Base-by-base conservation (phyloP, 2,329 filamentous ascomycete species). In the Nannizziopsis barbatae region DNA sequence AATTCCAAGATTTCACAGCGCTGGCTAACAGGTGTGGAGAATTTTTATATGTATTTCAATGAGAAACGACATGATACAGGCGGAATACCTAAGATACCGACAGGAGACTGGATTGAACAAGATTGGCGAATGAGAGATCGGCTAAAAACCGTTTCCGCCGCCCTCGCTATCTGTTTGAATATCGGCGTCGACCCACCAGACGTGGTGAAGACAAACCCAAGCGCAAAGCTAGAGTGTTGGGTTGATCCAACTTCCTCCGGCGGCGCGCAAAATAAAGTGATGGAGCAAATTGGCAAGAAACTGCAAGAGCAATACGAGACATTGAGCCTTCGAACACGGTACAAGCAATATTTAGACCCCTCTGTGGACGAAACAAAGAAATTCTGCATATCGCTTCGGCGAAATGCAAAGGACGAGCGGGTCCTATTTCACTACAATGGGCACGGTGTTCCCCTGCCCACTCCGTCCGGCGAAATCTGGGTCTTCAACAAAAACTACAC, bases 1-100 rank as follows among this genome's bases (percentile, higher is more conserved):
- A 18, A n/a, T 7, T 33, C 32, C 10, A 14, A 32, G 30, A 30
- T 52, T 33, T 6, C 50, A 49, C n/a, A 27, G 35, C 7, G 35
- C n/a, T 37, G 14, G 14, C 12, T 14, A 37, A 6, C 22, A 8
- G 14, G 33, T 11, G 32, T 43, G 48, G 66, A 95, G 84, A 93
- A 87, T 57, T 98, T 94, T 80, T 96, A 95, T 72, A 96, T 96
- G 90, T 98, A 98, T 69, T 98, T 86, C 67, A 95, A 90, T 54
- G 92, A 98, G 67, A 96, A 96, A 68, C 83, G 90, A 46, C 92
- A 98, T 68, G 92, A 96, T 64, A 92, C 87, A 17, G 90, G 87
- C 32, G 92, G 88, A 17, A 87, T 89, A 56, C 86, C 88, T 12
- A 86, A 88, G 62, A 69, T 71, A 50, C 70, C 72, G 15, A 64